Conservation (phyloP, 2,329 filamentous ascomycete species). For the Ophiostoma ips region DNA sequence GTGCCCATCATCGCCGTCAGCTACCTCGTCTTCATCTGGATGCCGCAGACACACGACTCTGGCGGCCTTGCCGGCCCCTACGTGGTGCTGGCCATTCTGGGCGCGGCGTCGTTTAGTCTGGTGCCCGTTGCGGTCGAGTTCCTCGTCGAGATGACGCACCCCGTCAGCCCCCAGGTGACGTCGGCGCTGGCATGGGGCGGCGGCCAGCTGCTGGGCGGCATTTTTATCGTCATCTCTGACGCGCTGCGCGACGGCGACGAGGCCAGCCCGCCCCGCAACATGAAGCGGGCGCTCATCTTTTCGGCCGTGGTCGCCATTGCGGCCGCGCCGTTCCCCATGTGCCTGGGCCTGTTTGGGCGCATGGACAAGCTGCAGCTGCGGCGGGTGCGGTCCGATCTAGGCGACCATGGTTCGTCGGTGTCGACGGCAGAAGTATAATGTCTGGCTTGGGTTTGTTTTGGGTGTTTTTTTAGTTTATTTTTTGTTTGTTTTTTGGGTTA, state of each 20-base stretch:
- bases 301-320: conserved; percentile 56
- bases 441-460: not conserved
- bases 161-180: conserved; percentile 73
- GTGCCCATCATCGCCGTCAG: conserved; percentile 59
- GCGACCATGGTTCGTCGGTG: not conserved
- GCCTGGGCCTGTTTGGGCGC: conserved; percentile 56
- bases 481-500: not conserved
- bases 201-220: conserved; percentile 70
- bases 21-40: conserved; percentile 73
- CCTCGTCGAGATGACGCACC: conserved; percentile 75
- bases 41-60: conserved; percentile 44
- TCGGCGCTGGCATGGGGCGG: conserved; percentile 74
- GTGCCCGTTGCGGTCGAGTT: conserved; percentile 79
- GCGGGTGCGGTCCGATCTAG: conserved; percentile 31
- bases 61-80: conserved; percentile 52
- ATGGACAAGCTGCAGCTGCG: conserved; percentile 34
- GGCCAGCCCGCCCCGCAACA: conserved; percentile 50
- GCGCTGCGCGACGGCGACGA: conserved; percentile 46
- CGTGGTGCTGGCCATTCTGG: conserved; percentile 59
- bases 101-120: conserved; percentile 65
- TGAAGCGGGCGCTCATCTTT: conserved; percentile 66
- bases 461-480: not conserved
- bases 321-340: conserved; percentile 52
- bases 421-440: not conserved
- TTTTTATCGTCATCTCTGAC: conserved; percentile 75